Base-by-base conservation (phyloP, 345 rosid genomes). In the Salix caprea region DNA sequence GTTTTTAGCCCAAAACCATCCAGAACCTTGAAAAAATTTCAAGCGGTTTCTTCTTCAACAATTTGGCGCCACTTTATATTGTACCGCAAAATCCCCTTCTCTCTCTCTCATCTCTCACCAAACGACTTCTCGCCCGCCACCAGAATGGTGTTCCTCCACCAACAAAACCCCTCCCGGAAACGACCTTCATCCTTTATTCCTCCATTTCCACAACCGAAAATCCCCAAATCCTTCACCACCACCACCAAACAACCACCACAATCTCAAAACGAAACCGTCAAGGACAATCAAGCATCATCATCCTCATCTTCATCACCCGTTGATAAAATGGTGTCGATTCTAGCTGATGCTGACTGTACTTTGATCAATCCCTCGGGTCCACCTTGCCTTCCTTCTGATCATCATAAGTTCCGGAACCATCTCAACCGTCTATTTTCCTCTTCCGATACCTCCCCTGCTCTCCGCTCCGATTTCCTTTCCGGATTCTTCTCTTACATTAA, bases 261-360 rank as follows among this genome's bases (percentile, higher is more conserved):
- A 34, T 40, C 70, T 30, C 65, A 30, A 15, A 46, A 3, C 36
- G 60, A 28, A 28, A 68, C 28, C 26, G 24, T 7, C 30, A 67
- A 9, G 15, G 69, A 26, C 30, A 30, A 54, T 23, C 28, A 6
- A 21, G 50, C 34, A 28, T 9, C 21, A 6, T 28, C 1, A 48
- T 40, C 67, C 46, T 18, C 24, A 15, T 40, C 67, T 28, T 34
- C 24, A 15, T 16, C 85, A 6, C 73, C 70, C 39, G 61, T 80
- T 50, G 94, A 91, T 36, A 89, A 81, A 78, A 83, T 89, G 89
- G 82, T 84, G 23, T 77, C 91, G 14, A 69, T 90, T 77, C 82
- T 93, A 32, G 97, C 96, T 2, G 94, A 91, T 48, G 89, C 89
- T 15, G 96, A 94, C 4, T 91, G 96, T 76, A 91, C 96, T 32